Conservation (phyloP, 345 rosid species). For the Moringa oleifera region DNA sequence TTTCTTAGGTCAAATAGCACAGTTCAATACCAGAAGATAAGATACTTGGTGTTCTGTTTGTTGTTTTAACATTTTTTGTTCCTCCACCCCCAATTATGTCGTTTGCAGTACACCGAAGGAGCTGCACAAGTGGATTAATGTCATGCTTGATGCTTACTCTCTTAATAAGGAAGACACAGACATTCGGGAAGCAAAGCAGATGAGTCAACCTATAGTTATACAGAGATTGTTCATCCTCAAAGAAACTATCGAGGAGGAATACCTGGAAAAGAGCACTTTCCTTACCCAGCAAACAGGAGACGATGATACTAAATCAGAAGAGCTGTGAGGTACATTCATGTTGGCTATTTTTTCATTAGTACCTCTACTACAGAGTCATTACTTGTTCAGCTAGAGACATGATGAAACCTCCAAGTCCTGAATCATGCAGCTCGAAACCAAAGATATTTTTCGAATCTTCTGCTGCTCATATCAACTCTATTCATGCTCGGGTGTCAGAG, state of each 20-base stretch:
- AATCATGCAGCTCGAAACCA: neutral
- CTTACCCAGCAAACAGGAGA: slow-evolving; percentile 17
- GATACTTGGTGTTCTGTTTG: neutral
- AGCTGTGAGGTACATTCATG: slow-evolving; percentile 23
- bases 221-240: slow-evolving; percentile 81
- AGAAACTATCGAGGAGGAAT: slow-evolving; percentile 83
- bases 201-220: slow-evolving; percentile 84
- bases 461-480: neutral
- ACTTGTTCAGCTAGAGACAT: neutral
- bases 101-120: slow-evolving; percentile 74
- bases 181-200: slow-evolving; percentile 72
- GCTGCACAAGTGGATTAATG: slow-evolving; percentile 87
- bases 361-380: neutral
- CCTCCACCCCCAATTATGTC: neutral
- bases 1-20: neutral
- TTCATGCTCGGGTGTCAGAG: too few relatives aligned
- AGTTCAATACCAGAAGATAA: neutral
- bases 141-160: slow-evolving; percentile 82
- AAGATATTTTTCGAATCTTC: neutral
- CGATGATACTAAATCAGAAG: slow-evolving; percentile 25
- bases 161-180: slow-evolving; percentile 76
- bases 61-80: neutral
- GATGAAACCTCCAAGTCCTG: too few relatives aligned
- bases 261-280: slow-evolving; percentile 38
- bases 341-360: neutral